Evolutionary conservation across 1,284 basidiomycete genomes (phyloP), one percentile per base, ranked within the genome.

Genomic region (Apiotrichum laibachii): DNA sequence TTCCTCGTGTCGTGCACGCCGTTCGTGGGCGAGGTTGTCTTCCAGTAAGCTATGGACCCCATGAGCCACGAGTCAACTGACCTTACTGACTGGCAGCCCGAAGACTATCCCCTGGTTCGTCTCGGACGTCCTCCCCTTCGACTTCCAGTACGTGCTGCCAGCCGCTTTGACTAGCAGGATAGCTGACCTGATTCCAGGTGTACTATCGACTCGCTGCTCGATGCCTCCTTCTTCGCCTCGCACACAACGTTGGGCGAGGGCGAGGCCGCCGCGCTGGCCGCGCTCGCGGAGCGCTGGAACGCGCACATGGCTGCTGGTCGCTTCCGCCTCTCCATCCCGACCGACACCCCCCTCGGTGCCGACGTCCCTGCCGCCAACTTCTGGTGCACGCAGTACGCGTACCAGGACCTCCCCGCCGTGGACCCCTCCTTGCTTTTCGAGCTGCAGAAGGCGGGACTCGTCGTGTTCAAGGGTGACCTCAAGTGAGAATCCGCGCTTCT

Each of bases 381-480:
- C 75, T 96, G 93, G 93, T 93, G 90, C 0, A 83, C 83, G 13
- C 87, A 89, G 2, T 85, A 83, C 73, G 86, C 90, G 11, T 96
- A 90, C 72, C 91, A 89, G 84, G 83, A 90, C 67, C 84, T 95
- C 83, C 80, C 85, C 47, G 77, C 76, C 9, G 79, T 81, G 19
- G 88, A 86, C 2, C 84, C 84, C 0, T 80, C 79, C 22, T 77
- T 95, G 11, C 84, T 86, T 70, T 68, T 77, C 2, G 80, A 82
- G 55, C 76, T 99, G 53, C 80, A 82, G 54, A 80, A 80, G 43
- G 88, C 89, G 60, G 84, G 83, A 13, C 80, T 99, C 15, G 93
- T 97, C 7, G 85, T 99, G 59, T 96, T 98, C 82, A 99, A 98
- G 82, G 94, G 94, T 18, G 93, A 96, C 80, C 80, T 96, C 48